phyloP scores from a whole-genome alignment of 129 eudicot genomes.

The Flaveria sonorensis region DNA sequence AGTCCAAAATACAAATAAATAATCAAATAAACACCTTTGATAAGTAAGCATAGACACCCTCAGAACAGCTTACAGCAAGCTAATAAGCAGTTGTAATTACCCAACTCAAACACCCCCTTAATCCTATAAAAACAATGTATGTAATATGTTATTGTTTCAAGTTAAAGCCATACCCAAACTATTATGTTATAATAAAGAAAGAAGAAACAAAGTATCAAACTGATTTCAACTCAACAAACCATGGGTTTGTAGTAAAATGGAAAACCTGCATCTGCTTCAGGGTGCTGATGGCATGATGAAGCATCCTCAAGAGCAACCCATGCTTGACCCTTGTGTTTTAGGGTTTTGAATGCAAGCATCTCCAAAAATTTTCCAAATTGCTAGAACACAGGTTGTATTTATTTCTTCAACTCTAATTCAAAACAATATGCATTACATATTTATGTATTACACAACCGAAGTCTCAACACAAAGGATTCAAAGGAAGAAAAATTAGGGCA shows the following conservation, averaged over 20 bases:
- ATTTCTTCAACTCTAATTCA: slow-evolving; percentile 94
- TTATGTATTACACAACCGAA: too few relatives aligned
- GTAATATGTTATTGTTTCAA: background rate
- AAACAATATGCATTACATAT: background rate
- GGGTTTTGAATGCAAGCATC: slow-evolving; percentile 91
- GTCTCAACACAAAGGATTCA: too few relatives aligned
- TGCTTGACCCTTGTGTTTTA: slow-evolving; percentile 92
- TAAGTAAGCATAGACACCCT: background rate
- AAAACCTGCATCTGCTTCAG: slow-evolving; percentile 83
- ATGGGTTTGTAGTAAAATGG: slow-evolving; percentile 94
- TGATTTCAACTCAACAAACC: slow-evolving; percentile 38
- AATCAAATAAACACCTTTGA: background rate
- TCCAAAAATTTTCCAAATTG: slow-evolving; percentile 90
- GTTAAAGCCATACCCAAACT: background rate
- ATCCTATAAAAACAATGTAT: background rate
- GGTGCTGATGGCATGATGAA: slow-evolving; percentile 56
- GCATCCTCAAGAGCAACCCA: slow-evolving; percentile 93
- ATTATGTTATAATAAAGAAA: background rate
- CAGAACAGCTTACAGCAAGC: background rate
- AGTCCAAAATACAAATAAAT: background rate
- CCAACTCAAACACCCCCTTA: background rate
- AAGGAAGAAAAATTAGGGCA: too few relatives aligned
- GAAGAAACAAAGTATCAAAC: background rate
- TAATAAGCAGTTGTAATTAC: background rate
- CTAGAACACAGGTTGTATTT: slow-evolving; percentile 78